These are phyloP conservation scores for Panicum hallii DNA, from an alignment of 202 grass and related monocot species.

Conservation along the genomic window DNA sequence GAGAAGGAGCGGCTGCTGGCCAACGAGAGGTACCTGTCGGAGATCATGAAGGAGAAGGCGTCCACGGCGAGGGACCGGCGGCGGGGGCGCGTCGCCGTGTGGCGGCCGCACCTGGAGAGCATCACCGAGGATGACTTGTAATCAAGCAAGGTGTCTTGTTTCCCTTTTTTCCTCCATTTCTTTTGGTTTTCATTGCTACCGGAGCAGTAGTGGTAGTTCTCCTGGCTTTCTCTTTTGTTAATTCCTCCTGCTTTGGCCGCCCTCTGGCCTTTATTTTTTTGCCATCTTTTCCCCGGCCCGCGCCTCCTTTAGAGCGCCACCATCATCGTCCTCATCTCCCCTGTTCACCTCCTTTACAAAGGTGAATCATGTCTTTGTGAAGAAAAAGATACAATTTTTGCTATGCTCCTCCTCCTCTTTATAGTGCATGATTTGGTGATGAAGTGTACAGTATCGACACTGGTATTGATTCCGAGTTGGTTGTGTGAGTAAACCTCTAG, in stretches of 20 bases:
- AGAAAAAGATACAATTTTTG: slow-evolving; percentile 63
- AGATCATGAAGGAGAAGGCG: slow-evolving; percentile 90
- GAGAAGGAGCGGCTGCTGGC: slow-evolving; percentile 78
- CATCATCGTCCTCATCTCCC: slow-evolving; percentile 42
- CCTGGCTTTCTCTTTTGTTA: slow-evolving; percentile 48
- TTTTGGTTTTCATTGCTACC: slow-evolving; percentile 35
- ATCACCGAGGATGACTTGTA: slow-evolving; percentile 96
- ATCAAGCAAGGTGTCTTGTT: slow-evolving; percentile 63
- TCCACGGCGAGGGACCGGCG: slow-evolving; percentile 65
- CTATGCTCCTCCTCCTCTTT: slow-evolving; percentile 50
- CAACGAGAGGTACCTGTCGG: slow-evolving; percentile 84
- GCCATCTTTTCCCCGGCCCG: slow-evolving; percentile 41
- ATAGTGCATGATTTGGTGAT: slow-evolving; percentile 23
- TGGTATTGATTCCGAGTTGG: not conserved
- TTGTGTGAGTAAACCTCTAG: not conserved
- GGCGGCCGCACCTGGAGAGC: slow-evolving; percentile 98
- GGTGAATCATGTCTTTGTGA: slow-evolving; percentile 66
- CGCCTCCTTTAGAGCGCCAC: slow-evolving; percentile 55
- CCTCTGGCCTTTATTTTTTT: slow-evolving; percentile 52
- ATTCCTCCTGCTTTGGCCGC: slow-evolving; percentile 45
- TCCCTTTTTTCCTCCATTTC: slow-evolving; percentile 29
- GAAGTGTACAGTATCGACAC: not conserved
- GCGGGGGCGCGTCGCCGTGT: slow-evolving; percentile 83
- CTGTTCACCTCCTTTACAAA: slow-evolving; percentile 57
- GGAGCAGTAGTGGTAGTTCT: slow-evolving; percentile 33